Conservation (phyloP, 169 alveolate genomes). For the Fabrea salina region DNA sequence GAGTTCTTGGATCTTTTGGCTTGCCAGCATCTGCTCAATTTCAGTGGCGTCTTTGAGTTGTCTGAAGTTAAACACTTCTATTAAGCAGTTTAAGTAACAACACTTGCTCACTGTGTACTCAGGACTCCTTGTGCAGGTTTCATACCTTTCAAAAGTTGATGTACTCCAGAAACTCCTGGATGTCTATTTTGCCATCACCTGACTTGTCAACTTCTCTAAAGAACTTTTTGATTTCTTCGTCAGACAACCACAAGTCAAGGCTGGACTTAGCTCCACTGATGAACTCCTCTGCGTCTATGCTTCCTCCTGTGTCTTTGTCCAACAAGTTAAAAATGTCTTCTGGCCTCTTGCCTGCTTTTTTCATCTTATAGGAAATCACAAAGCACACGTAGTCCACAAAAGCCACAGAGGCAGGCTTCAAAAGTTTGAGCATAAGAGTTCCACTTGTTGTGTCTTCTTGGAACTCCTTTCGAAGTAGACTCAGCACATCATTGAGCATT, state of each 20-base stretch:
- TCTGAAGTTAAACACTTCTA: neutral
- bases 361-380: slow-evolving; percentile 23
- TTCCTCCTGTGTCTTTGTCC: slow-evolving; percentile 17
- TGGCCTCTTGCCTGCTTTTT: slow-evolving; percentile 26
- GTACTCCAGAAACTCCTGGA: neutral
- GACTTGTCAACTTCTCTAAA: neutral
- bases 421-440: neutral
- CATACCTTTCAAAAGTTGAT: too few species aligned
- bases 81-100: neutral
- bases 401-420: slow-evolving; percentile 19
- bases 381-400: slow-evolving; percentile 7
- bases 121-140: slow-evolving; percentile 7
- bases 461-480: too few species aligned
- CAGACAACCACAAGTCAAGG: slow-evolving; percentile 29
- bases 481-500: too few species aligned
- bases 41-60: neutral
- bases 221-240: neutral
- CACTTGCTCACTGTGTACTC: neutral
- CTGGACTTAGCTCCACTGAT: neutral
- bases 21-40: neutral
- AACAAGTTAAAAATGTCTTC: slow-evolving; percentile 22
- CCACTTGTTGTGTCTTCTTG: slow-evolving; percentile 31
- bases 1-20: neutral
- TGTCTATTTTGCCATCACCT: neutral
- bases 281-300: slow-evolving; percentile 19